These are phyloP conservation scores for Warburgia ugandensis DNA, from an alignment of 164 flowering plant species.

Conservation along the genomic window DNA sequence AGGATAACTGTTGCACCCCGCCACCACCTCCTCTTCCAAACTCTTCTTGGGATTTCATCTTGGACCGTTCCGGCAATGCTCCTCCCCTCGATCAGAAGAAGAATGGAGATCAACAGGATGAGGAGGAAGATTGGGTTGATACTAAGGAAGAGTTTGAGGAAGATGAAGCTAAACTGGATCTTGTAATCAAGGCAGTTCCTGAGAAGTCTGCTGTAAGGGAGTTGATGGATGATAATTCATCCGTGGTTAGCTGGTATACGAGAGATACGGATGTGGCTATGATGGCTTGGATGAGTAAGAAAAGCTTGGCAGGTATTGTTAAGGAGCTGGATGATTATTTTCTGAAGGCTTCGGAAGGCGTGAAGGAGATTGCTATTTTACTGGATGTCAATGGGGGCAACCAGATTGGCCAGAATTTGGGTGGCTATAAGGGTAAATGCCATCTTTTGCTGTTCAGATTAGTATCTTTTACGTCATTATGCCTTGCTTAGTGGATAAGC, in stretches of 20 bases:
- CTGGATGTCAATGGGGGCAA: conserved; percentile 40
- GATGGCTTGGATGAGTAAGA: conserved; percentile 45
- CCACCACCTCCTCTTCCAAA: conserved; percentile 43
- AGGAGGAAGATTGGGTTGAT: conserved; percentile 78
- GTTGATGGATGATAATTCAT: conserved; percentile 44
- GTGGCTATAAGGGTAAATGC: conserved; percentile 46
- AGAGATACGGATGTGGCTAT: conserved; percentile 46
- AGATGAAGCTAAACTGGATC: conserved; percentile 15
- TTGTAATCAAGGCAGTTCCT: conserved; percentile 11
- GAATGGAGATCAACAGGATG: conserved; percentile 25
- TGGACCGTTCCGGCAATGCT: conserved; percentile 41
- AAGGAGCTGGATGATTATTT: conserved; percentile 83
- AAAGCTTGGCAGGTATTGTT: conserved; percentile 45
- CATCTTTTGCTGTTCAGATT: neutral
- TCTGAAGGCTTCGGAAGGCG: conserved; percentile 55
- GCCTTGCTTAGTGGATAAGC: too few relatives aligned
- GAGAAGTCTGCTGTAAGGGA: conserved; percentile 28
- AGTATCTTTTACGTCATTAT: too few relatives aligned
- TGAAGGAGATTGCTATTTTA: conserved; percentile 54
- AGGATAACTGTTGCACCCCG: conserved; percentile 27
- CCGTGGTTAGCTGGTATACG: conserved; percentile 40
- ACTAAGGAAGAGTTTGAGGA: conserved; percentile 56
- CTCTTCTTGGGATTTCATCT: conserved; percentile 50
- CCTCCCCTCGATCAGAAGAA: conserved; percentile 15
- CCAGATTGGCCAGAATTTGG: conserved; percentile 26